Base-by-base conservation (phyloP, 108 stramenopile genomes). In the Aurantiochytrium sp. region DNA sequence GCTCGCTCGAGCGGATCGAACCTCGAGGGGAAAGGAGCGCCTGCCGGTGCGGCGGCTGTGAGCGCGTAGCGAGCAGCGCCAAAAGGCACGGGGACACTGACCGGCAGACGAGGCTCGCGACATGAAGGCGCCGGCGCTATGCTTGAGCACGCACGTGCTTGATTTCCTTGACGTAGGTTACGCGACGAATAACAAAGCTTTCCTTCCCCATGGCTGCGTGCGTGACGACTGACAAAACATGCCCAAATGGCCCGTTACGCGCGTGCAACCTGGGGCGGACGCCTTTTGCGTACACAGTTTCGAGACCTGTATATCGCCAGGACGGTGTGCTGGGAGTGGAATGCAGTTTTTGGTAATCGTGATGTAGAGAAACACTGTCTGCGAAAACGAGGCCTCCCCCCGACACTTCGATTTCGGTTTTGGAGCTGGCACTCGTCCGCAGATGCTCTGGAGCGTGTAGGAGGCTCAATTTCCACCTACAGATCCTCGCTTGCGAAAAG, bases 251-350 rank as follows among this genome's bases (percentile, higher is more conserved):
- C n/a, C 8, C 60, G 60, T 2, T 64, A 21, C 60, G 25, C 35
- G 60, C 60, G 60, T 5, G 35, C 35, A 16, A 25, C 35, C 35
- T 35, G 35, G 19, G 35, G n/a, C 58, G 18, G 18, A 21, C 21
- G 58, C 0, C 58, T 19, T 25, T 10, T 16, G 35, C 12, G 12
- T 12, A 12, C 55, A 55, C 60, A 83, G 73, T 21, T 83, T 21
- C 8, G 25, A 51, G 73, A 83, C 49, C 44, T 83, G 44, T 83
- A 83, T 43, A 21, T 83, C 42, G 73, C 73, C 14, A 83, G 73
- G 73, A 28, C 73, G 5, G 73, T 83, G 73, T 19, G 49, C 73
- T 83, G 73, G 73, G 73, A 83, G 14, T 83, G 73, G 73, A 51
- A 83, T 43, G 73, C 19, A 5, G 49, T 45, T 16, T 83, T 45